Evolutionary conservation across 2,329 filamentous ascomycete genomes (phyloP).

Genomic region (Cladosporium sp.): DNA sequence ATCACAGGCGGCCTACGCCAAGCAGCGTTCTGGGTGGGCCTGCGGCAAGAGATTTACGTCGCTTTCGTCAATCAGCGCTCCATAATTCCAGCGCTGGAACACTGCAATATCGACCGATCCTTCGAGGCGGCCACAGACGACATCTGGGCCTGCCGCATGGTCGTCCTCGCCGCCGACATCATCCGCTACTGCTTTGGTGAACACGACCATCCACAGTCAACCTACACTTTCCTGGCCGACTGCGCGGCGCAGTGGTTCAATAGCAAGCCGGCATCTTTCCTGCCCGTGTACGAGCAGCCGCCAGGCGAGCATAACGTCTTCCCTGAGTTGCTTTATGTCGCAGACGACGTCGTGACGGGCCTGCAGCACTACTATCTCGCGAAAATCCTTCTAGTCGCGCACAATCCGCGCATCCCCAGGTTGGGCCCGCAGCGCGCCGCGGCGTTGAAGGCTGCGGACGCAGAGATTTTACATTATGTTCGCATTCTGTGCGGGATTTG

Average conservation of each 20-base stretch:
- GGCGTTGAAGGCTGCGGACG: constrained; percentile 36
- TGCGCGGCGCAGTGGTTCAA: constrained; percentile 45
- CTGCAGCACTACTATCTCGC: constrained; percentile 56
- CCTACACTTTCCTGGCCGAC: constrained; percentile 42
- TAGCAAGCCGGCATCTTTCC: constrained; percentile 46
- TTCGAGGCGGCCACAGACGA: constrained; percentile 46
- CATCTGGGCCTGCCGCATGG: constrained; percentile 55
- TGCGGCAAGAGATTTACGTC: constrained; percentile 55
- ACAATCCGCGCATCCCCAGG: constrained; percentile 49
- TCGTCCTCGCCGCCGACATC: constrained; percentile 58
- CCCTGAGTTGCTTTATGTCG: constrained; percentile 53
- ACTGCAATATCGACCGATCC: constrained; percentile 47
- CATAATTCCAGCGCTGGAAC: constrained; percentile 47
- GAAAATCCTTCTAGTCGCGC: constrained; percentile 50
- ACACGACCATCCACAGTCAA: constrained; percentile 24
- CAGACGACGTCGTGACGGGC: constrained; percentile 53
- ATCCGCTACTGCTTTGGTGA: constrained; percentile 56
- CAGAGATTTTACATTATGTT: constrained; percentile 43
- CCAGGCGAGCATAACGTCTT: constrained; percentile 41
- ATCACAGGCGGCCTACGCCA: constrained; percentile 36
- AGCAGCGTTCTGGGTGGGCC: constrained; percentile 51
- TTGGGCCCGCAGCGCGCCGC: constrained; percentile 39
- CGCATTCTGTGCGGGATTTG: constrained; percentile 54
- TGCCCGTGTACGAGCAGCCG: constrained; percentile 47
- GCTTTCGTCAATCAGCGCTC: constrained; percentile 38